Conservation (phyloP, 345 rosid species). For the Boechera retrofracta region DNA sequence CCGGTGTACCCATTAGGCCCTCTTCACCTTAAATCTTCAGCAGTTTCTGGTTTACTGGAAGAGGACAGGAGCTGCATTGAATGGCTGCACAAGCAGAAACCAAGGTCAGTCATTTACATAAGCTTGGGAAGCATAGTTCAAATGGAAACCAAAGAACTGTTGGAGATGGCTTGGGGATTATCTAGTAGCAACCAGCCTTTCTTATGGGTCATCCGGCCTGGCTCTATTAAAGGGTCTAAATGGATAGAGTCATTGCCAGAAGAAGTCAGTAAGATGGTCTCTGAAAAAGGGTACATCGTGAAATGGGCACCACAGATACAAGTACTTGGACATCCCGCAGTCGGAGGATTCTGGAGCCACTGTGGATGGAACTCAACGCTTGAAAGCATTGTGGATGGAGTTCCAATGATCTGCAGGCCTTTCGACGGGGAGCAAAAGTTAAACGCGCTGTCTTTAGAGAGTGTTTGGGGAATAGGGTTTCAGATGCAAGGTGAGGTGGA, state of each 20-base stretch:
- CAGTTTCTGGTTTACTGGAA: slow-evolving; percentile 18
- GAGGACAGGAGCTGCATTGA: slow-evolving; percentile 49
- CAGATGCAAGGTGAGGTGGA: slow-evolving; percentile 3
- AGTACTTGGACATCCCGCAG: slow-evolving; percentile 51
- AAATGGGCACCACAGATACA: slow-evolving; percentile 62
- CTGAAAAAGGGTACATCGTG: slow-evolving; percentile 55
- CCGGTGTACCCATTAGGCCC: slow-evolving; percentile 38
- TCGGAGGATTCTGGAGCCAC: slow-evolving; percentile 54
- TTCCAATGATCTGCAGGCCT: slow-evolving; percentile 46
- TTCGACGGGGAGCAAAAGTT: slow-evolving; percentile 38
- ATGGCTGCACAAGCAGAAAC: slow-evolving; percentile 51
- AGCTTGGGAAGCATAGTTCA: slow-evolving; percentile 56
- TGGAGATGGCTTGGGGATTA: slow-evolving; percentile 55
- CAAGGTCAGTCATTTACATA: slow-evolving; percentile 56
- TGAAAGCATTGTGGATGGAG: slow-evolving; percentile 43
- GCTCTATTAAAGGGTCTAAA: slow-evolving; percentile 38
- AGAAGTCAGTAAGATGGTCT: slow-evolving; percentile 32
- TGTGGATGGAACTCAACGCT: slow-evolving; percentile 46
- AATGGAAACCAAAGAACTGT: slow-evolving; percentile 53
- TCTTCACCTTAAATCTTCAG: slow-evolving; percentile 29
- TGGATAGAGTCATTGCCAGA: slow-evolving; percentile 20
- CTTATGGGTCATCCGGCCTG: slow-evolving; percentile 67
- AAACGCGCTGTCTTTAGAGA: slow-evolving; percentile 27
- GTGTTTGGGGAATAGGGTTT: slow-evolving; percentile 22
- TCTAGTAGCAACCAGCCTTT: slow-evolving; percentile 49